These are phyloP conservation scores for Carex pumila DNA, from an alignment of 176 grass and related monocot genomes.

Conservation along the genomic window DNA sequence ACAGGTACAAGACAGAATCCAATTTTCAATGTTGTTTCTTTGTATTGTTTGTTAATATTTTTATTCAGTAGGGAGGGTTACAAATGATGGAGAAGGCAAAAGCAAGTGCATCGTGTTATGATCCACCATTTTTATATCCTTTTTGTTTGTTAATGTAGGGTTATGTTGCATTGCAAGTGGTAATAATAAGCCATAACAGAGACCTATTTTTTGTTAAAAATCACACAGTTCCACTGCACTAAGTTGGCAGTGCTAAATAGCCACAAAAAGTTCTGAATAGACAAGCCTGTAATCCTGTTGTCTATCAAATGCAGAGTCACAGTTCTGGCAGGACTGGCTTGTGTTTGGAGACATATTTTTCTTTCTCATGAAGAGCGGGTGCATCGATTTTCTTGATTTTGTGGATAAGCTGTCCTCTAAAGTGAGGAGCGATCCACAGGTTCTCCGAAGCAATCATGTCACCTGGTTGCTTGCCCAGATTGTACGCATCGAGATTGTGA, in stretches of 20 bases:
- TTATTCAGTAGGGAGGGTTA: neutral
- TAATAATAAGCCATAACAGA: neutral
- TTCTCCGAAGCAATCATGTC: slow-evolving; percentile 92
- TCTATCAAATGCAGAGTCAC: slow-evolving; percentile 47
- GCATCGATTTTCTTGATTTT: slow-evolving; percentile 98
- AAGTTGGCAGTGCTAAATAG: neutral
- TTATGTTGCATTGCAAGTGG: neutral
- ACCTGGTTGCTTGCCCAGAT: slow-evolving; percentile 99
- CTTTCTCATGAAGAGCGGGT: slow-evolving; percentile 98
- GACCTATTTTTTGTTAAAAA: neutral
- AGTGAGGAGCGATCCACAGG: slow-evolving; percentile 68
- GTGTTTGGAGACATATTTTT: slow-evolving; percentile 96
- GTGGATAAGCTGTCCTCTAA: slow-evolving; percentile 86
- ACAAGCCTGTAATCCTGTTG: neutral
- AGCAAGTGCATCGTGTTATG: neutral
- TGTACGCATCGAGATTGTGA: slow-evolving; percentile 91
- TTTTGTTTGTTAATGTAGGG: neutral
- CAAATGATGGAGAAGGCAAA: neutral
- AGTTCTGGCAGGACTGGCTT: slow-evolving; percentile 98
- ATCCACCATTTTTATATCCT: neutral
- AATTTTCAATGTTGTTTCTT: neutral
- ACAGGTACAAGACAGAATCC: slow-evolving; percentile 33
- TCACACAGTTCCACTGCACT: neutral
- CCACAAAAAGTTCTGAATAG: neutral
- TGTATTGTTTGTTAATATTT: neutral